Conservation (phyloP, 208 protist species). For the Crithidia expoeki region DNA sequence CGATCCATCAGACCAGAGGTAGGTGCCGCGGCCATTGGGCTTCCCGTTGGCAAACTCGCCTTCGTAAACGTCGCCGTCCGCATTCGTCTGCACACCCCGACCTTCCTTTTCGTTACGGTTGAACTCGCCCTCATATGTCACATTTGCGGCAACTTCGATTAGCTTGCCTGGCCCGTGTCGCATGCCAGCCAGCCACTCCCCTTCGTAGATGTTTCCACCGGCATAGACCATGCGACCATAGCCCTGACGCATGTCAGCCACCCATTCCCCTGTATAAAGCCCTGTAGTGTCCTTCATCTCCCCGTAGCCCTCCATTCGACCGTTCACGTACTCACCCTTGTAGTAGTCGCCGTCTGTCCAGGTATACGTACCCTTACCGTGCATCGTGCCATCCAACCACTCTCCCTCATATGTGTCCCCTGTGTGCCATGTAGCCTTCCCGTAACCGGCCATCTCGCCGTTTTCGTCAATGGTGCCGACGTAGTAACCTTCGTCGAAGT, state of each 20-base stretch:
- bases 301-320: slow-evolving; percentile 76
- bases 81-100: slow-evolving; percentile 72
- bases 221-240: slow-evolving; percentile 78
- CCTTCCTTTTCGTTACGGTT: slow-evolving; percentile 80
- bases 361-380: slow-evolving; percentile 76
- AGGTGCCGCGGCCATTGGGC: slow-evolving; percentile 78
- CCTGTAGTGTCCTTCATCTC: slow-evolving; percentile 81
- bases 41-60: slow-evolving; percentile 77
- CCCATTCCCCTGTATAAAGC: slow-evolving; percentile 86
- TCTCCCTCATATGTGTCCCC: slow-evolving; percentile 85
- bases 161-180: slow-evolving; percentile 85
- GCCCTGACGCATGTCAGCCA: slow-evolving; percentile 83
- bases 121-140: slow-evolving; percentile 79
- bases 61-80: slow-evolving; percentile 83
- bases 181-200: slow-evolving; percentile 85
- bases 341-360: slow-evolving; percentile 86
- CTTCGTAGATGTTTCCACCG: slow-evolving; percentile 83
- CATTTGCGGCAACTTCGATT: slow-evolving; percentile 43
- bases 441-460: slow-evolving; percentile 76
- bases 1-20: slow-evolving; percentile 79
- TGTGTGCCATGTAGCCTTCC: slow-evolving; percentile 74
- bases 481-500: slow-evolving; percentile 83
- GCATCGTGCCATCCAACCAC: slow-evolving; percentile 76
- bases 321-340: slow-evolving; percentile 61
- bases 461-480: slow-evolving; percentile 73